Percentiles rank a stretch among this genome's conserved stretches.
Conservation (phyloP, 192 early-diverging fungal species). For the Glomus cerebriforme region DNA sequence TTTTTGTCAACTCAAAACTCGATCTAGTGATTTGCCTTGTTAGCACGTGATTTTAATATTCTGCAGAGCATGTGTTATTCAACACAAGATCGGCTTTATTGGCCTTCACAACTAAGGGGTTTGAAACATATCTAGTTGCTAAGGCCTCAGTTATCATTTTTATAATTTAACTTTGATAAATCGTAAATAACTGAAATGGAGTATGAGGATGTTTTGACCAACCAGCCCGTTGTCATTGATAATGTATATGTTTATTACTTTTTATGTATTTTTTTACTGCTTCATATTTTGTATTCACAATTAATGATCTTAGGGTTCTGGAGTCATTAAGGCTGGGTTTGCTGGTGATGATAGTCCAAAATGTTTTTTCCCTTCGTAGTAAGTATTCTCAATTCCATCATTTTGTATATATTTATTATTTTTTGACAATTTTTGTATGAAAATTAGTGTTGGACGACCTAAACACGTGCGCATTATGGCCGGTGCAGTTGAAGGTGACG, state of each 20-base stretch:
- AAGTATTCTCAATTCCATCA: conserved; percentile 36
- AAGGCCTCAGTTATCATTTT: not conserved
- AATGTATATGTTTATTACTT: conserved; percentile 70
- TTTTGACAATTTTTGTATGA: not conserved
- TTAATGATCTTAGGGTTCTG: conserved; percentile 80
- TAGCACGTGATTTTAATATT: not conserved
- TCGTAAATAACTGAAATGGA: conserved; percentile 54
- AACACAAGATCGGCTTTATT: not conserved
- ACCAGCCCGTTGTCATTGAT: conserved; percentile 99
- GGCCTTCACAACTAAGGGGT: no score
- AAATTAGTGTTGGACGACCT: conserved; percentile 83
- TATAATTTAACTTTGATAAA: not conserved
- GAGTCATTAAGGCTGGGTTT: conserved; percentile 98
- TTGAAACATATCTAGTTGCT: not conserved
- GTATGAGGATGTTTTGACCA: conserved; percentile 91
- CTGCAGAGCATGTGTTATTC: not conserved
- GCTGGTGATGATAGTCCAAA: conserved; percentile 98
- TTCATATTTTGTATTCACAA: not conserved
- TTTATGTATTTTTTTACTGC: not conserved
- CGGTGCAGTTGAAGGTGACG: conserved; percentile 94
- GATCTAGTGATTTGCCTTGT: no score
- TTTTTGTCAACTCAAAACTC: no score
- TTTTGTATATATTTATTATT: not conserved
- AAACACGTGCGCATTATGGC: conserved; percentile 98
- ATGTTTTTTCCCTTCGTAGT: conserved; percentile 93